A percentile compares a stretch with the other conserved stretches of the same genome.
Conservation (phyloP, 73 alveolate genomes). For the Paramecium pentaurelia region DNA sequence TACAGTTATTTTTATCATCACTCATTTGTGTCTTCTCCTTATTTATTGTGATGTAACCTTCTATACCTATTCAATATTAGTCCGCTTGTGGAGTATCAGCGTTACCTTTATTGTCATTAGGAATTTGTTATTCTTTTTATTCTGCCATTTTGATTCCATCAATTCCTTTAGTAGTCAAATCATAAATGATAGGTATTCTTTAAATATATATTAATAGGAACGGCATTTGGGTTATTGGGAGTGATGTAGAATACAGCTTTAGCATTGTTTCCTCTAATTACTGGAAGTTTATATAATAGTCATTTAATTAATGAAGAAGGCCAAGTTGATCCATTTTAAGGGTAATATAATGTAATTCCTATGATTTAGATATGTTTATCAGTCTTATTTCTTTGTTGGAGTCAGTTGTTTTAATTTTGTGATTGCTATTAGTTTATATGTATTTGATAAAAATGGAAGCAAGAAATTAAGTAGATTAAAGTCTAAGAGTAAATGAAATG, state of each 20-base stretch:
- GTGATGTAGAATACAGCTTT: conserved; percentile 21
- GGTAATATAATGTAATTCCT: neutral
- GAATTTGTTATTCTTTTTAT: neutral
- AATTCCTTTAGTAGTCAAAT: neutral
- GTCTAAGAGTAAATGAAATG: neutral
- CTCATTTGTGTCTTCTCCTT: neutral
- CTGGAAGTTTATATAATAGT: conserved; percentile 4
- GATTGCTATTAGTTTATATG: neutral
- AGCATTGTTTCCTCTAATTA: neutral
- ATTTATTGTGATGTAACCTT: conserved; percentile 6
- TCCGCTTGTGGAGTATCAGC: conserved; percentile 21
- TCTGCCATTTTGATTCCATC: conserved; percentile 18
- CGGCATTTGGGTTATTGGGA: conserved; percentile 26
- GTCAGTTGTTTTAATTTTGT: neutral
- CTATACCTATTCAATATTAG: neutral
- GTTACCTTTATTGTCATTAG: neutral
- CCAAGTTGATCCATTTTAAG: neutral
- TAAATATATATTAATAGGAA: neutral
- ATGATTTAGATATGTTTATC: neutral
- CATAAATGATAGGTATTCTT: neutral
- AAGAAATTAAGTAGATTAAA: conserved; percentile 6
- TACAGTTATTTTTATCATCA: neutral
- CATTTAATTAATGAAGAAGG: neutral
- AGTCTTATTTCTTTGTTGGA: conserved; percentile 22
- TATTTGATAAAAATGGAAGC: conserved; percentile 39